Percentiles rank a stretch among this genome's conserved stretches.
These are phyloP conservation scores for Aspergillus amoenus DNA, from an alignment of 2,329 filamentous ascomycete species.

Conservation along the genomic window DNA sequence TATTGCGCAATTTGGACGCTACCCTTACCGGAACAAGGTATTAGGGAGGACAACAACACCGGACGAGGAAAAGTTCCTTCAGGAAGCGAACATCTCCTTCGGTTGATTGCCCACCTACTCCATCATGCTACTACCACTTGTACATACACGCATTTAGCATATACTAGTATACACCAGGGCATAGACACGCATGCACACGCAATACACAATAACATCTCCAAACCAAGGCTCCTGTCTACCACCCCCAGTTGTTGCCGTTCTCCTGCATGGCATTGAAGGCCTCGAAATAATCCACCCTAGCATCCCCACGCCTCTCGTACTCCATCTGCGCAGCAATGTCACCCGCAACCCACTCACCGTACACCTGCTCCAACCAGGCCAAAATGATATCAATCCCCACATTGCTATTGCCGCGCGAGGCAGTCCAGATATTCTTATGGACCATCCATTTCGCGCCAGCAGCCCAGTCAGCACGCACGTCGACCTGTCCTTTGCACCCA, in stretches of 20 bases:
- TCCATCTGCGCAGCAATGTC: background rate
- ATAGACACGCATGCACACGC: background rate
- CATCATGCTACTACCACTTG: background rate
- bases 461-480: too few relatives aligned
- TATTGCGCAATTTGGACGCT: conserved; percentile 7
- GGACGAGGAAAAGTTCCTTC: conserved; percentile 8
- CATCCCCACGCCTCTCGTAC: background rate
- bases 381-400: background rate
- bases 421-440: conserved; percentile 67
- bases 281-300: background rate
- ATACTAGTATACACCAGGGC: background rate
- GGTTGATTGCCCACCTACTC: background rate
- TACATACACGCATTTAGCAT: background rate
- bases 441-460: conserved; percentile 50
- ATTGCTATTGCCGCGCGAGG: conserved; percentile 60
- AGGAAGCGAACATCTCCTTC: conserved; percentile 2
- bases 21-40: conserved; percentile 6
- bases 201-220: background rate
- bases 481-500: too few relatives aligned
- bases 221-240: background rate
- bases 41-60: background rate
- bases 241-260: too few relatives aligned
- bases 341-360: background rate
- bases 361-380: background rate
- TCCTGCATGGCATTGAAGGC: background rate